A percentile compares a stretch with the other conserved stretches of the same genome.
Conservation (phyloP, 139 green algal genomes). For the Coccomyxa sp. region DNA sequence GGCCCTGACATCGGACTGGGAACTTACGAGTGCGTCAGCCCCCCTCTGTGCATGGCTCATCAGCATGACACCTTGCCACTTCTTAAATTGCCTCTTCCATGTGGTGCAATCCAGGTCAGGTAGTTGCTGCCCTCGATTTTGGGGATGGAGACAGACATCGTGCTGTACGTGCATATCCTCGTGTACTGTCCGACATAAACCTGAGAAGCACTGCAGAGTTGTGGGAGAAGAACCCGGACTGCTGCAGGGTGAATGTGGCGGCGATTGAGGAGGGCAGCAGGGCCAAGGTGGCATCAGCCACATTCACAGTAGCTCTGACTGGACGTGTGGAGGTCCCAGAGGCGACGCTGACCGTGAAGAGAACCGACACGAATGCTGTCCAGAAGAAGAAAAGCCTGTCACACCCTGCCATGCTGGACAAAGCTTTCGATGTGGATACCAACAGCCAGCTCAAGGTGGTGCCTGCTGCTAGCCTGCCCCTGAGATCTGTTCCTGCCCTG, state of each 20-base stretch:
- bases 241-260: background rate
- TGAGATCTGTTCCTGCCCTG: too few relatives aligned
- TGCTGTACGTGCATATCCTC: too few relatives aligned
- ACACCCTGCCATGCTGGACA: background rate
- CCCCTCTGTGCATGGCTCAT: background rate
- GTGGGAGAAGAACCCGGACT: background rate
- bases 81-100: too few relatives aligned
- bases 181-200: too few relatives aligned
- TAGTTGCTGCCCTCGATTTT: too few relatives aligned
- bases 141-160: too few relatives aligned
- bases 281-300: background rate
- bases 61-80: too few relatives aligned
- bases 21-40: background rate
- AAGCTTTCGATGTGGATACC: background rate
- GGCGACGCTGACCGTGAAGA: background rate
- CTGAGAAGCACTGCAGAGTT: background rate
- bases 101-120: too few relatives aligned
- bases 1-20: background rate
- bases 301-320: background rate
- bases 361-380: background rate
- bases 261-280: background rate
- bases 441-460: background rate
- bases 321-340: background rate
- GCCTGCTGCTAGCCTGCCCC: too few relatives aligned
- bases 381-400: background rate